phyloP scores from a whole-genome alignment of 768 basidiomycete species.

The Pisolithus orientalis region DNA sequence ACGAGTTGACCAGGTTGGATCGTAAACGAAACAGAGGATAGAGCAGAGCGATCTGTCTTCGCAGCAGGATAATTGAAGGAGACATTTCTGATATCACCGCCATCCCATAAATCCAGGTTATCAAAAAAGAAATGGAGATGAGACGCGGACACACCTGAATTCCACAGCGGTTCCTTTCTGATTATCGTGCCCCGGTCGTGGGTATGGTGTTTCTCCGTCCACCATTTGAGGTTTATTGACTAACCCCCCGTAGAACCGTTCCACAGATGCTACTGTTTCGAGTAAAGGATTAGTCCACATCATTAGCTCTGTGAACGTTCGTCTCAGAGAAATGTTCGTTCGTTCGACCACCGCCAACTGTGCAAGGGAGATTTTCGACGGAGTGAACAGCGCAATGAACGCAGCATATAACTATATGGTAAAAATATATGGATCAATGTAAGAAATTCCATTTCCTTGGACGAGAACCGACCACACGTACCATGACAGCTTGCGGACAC shows the following conservation, averaged over 20 bases:
- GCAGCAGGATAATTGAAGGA: conserved; percentile 47
- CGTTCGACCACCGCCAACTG: conserved; percentile 27
- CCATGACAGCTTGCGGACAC: conserved; percentile 14
- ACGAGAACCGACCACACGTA: not conserved
- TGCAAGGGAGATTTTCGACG: conserved; percentile 21
- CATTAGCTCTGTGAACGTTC: conserved; percentile 12
- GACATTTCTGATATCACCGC: conserved; percentile 33
- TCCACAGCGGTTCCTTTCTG: conserved; percentile 13
- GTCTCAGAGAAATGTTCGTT: conserved; percentile 16
- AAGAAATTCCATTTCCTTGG: no score
- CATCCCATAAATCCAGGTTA: no score
- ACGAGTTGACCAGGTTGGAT: conserved; percentile 28
- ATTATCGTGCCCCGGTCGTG: conserved; percentile 11
- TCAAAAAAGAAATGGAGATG: no score
- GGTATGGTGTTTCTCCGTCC: conserved; percentile 21
- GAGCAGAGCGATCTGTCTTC: conserved; percentile 14
- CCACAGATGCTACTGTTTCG: conserved; percentile 13
- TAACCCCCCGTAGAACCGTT: conserved; percentile 15
- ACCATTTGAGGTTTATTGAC: conserved; percentile 18
- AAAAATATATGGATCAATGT: no score
- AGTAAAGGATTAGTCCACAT: conserved; percentile 7
- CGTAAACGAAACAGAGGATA: conserved; percentile 23
- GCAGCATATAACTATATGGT: conserved; percentile 24
- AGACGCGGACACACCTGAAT: conserved; percentile 8
- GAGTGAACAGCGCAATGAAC: conserved; percentile 18